Evolutionary conservation across 305 asterid species (phyloP), one percentile per base, ranked within the genome.

Genomic region (Solanum hybrid): DNA sequence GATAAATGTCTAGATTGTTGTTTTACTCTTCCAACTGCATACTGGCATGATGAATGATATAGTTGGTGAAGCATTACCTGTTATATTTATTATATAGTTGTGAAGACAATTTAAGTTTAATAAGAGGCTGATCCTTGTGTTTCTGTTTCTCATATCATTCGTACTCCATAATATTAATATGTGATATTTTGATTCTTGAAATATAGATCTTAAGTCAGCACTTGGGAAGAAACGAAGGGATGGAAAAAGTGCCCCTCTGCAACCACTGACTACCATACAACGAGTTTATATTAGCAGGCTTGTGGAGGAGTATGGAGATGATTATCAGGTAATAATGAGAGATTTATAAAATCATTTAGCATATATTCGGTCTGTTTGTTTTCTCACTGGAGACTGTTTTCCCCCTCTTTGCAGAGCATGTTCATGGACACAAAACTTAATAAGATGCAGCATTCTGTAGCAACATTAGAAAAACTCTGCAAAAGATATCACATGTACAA

Each of bases 381-480:
- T 88, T 3, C 51, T 89, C 26, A 51, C 24, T 19, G 45, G 75
- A 31, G 29, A 85, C 76, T 31, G 17, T 2, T 42, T 29, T 1
- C 38, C 5, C 3, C n/a, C 38, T 79, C 76, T 73, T 77, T 91
- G 92, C 97, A 96, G 99, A 77, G 95, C 92, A 97, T 97, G 99
- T 97, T 97, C 95, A 95, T 91, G 99, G 99, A 97, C 94, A 95
- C 90, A 78, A 97, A 95, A 89, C 92, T 95, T 26, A 96, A 97
- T 95, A 91, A 92, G 90, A 94, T 97, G 99, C 99, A 97, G 90
- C 99, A 97, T 85, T 97, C 99, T 0, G 75, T 96, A 32, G 98
- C 96, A 66, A 94, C 98, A 24, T 92, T 97, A 35, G 94, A 95
- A 94, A 97, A 94, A 89, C 94, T 97, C 31, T 95, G 98, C 97